Evolutionary conservation across 2,329 filamentous ascomycete species (phyloP).

Genomic region (Cryphonectria radicalis): DNA sequence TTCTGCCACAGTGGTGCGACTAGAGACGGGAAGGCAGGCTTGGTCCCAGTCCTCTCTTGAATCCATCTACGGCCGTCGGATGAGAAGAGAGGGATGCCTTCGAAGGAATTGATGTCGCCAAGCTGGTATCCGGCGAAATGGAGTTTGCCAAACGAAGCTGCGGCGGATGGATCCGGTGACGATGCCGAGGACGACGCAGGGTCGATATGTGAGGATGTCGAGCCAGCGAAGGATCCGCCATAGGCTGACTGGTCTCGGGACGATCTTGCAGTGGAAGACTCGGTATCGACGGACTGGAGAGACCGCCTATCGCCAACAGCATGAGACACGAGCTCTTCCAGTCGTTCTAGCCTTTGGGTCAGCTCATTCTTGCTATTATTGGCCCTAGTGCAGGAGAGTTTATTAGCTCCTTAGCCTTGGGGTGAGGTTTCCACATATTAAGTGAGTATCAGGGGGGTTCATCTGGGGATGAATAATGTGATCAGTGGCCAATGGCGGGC

Average conservation of each 20-base stretch:
- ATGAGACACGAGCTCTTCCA: slow-evolving; percentile 15
- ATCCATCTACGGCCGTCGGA: slow-evolving; percentile 53
- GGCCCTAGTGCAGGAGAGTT: not conserved
- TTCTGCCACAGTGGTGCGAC: slow-evolving; percentile 11
- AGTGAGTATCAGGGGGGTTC: not conserved
- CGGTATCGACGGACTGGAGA: not conserved
- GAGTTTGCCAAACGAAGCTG: slow-evolving; percentile 39
- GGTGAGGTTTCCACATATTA: not conserved
- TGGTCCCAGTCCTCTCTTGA: slow-evolving; percentile 48
- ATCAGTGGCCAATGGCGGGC: not conserved
- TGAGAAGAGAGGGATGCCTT: slow-evolving; percentile 55
- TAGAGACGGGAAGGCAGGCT: slow-evolving; percentile 36
- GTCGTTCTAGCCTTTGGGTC: slow-evolving; percentile 1
- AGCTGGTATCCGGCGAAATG: slow-evolving; percentile 53
- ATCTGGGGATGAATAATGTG: too few species aligned
- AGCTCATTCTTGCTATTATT: not conserved
- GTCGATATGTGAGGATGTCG: not conserved
- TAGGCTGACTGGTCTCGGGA: not conserved
- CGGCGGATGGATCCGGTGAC: slow-evolving; percentile 19
- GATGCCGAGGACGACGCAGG: slow-evolving; percentile 15
- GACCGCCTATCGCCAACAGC: slow-evolving; percentile 13
- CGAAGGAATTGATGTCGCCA: slow-evolving; percentile 50
- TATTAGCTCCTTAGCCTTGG: not conserved
- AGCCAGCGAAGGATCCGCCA: not conserved
- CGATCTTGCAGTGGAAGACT: not conserved